phyloP scores from a whole-genome alignment of 2,329 filamentous ascomycete genomes.

The Stagonosporopsis tanaceti region DNA sequence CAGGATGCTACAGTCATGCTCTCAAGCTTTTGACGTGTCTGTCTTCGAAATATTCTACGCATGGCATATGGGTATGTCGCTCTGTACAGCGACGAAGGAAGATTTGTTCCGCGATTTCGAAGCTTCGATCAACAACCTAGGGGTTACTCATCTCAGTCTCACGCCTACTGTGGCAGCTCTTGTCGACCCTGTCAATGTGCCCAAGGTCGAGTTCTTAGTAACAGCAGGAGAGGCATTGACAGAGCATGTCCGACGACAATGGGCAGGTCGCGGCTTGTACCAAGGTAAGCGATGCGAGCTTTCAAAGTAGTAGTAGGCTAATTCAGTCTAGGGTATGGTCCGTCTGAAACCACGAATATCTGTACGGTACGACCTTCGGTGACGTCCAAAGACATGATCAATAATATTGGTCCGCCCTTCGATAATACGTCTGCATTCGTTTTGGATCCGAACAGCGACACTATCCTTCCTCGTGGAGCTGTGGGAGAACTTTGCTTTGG shows the following conservation, averaged over 20 bases:
- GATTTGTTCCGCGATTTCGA: constrained; percentile 77
- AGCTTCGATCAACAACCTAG: constrained; percentile 66
- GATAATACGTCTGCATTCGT: constrained; percentile 80
- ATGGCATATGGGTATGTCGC: constrained; percentile 78
- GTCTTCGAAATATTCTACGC: constrained; percentile 91
- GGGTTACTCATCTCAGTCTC: constrained; percentile 81
- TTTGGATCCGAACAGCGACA: constrained; percentile 50
- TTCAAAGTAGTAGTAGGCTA: background rate
- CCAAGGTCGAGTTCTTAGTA: constrained; percentile 76
- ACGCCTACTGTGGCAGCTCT: constrained; percentile 85
- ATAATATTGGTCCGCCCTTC: constrained; percentile 79
- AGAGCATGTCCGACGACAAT: constrained; percentile 71
- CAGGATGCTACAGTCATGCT: constrained; percentile 81
- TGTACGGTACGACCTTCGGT: constrained; percentile 76
- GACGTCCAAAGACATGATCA: constrained; percentile 64
- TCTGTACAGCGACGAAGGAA: constrained; percentile 79
- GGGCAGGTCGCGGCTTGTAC: constrained; percentile 73
- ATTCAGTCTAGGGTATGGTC: constrained; percentile 68
- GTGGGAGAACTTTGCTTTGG: constrained; percentile 88
- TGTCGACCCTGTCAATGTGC: constrained; percentile 73
- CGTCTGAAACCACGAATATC: constrained; percentile 87
- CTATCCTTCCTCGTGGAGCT: constrained; percentile 71
- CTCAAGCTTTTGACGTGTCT: constrained; percentile 85
- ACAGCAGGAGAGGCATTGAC: constrained; percentile 85
- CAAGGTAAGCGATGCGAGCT: constrained; percentile 61